Evolutionary conservation across 2,329 filamentous ascomycete species (phyloP).

Genomic region (Alternaria ventricosa): DNA sequence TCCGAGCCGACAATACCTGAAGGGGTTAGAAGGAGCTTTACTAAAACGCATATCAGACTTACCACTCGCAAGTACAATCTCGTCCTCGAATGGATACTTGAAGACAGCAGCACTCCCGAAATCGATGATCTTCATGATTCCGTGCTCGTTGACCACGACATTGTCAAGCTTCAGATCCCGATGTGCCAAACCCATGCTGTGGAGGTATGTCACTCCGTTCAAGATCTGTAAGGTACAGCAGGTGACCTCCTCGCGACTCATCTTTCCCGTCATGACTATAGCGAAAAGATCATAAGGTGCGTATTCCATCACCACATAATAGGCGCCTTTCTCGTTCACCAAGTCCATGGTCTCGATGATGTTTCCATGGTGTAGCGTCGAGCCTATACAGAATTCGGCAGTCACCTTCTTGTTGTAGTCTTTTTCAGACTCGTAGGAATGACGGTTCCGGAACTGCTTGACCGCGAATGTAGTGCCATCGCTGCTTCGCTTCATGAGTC

Average conservation of each 20-base stretch:
- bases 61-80: constrained; percentile 82
- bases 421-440: constrained; percentile 90
- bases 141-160: constrained; percentile 92
- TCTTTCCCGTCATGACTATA: constrained; percentile 98
- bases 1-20: constrained; percentile 83
- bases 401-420: constrained; percentile 99
- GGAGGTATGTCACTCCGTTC: constrained; percentile 91
- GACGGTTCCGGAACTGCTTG: constrained; percentile 92
- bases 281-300: constrained; percentile 95
- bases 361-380: constrained; percentile 95
- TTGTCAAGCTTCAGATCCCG: constrained; percentile 97
- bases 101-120: constrained; percentile 98
- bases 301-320: constrained; percentile 99
- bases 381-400: constrained; percentile 97
- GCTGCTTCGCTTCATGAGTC: constrained; percentile 90
- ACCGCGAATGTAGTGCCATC: constrained; percentile 95
- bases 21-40: constrained; percentile 19
- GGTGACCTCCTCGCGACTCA: constrained; percentile 87
- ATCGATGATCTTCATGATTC: constrained; percentile 99
- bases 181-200: constrained; percentile 93
- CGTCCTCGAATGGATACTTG: constrained; percentile 94
- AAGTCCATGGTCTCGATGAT: constrained; percentile 98
- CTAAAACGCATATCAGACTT: constrained; percentile 44
- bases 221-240: constrained; percentile 95
- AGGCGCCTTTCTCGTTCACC: constrained; percentile 88